These are phyloP conservation scores for Termitomyces sp. DNA, from an alignment of 768 basidiomycete genomes.

Conservation along the genomic window DNA sequence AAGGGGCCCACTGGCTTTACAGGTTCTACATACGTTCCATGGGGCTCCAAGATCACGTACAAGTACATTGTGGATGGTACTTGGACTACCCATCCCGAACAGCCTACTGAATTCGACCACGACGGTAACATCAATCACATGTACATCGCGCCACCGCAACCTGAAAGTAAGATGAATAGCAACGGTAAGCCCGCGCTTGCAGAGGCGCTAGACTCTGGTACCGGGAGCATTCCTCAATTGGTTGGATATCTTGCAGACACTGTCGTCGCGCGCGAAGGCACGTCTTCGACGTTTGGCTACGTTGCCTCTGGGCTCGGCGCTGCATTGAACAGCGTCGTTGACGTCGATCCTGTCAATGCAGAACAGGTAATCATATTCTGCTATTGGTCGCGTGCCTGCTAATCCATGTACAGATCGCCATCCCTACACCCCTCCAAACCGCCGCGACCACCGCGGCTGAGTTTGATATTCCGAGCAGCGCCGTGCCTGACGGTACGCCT, in stretches of 20 bases:
- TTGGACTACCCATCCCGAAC: conserved; percentile 54
- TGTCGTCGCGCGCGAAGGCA: conserved; percentile 34
- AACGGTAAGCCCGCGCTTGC: conserved; percentile 13
- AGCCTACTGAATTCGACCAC: conserved; percentile 58
- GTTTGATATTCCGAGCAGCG: conserved; percentile 13
- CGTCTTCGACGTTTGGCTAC: conserved; percentile 33
- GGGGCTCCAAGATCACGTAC: conserved; percentile 61
- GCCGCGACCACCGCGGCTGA: conserved; percentile 14
- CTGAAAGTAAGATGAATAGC: not conserved
- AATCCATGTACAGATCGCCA: conserved; percentile 20
- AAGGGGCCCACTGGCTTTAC: conserved; percentile 55
- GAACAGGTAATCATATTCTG: conserved; percentile 12
- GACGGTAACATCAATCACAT: conserved; percentile 73
- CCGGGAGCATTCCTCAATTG: conserved; percentile 24
- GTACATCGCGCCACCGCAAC: conserved; percentile 40
- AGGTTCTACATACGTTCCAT: conserved; percentile 52
- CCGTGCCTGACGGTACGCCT: conserved; percentile 13
- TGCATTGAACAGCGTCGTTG: conserved; percentile 33
- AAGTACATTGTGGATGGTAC: conserved; percentile 79
- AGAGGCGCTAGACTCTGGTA: conserved; percentile 1
- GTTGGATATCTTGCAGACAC: conserved; percentile 34
- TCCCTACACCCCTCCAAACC: conserved; percentile 26
- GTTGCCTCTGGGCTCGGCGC: conserved; percentile 35
- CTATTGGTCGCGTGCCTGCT: not conserved
- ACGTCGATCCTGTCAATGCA: conserved; percentile 26